Evolutionary conservation across 345 rosid species (phyloP), one percentile per base, ranked within the genome.

Genomic region (Populus ilicifolia): DNA sequence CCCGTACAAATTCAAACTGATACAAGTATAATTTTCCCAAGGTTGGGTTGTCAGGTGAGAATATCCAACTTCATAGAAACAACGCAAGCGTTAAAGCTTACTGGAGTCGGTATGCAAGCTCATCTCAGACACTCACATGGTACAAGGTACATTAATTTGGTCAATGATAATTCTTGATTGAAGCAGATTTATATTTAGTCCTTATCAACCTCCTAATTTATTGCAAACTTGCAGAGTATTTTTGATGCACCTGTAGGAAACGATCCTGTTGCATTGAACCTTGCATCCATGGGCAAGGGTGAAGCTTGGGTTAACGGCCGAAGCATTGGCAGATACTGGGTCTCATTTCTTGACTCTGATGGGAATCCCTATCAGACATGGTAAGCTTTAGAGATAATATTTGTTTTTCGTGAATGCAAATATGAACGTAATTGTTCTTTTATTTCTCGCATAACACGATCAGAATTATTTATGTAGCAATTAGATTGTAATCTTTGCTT

Each of bases 301-400:
- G 91, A 92, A 88, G 89, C 89, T 68, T 92, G 92, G 90, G 85
- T 92, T 69, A 90, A 90, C 35, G 93, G 93, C 6, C 90, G 83
- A 67, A 90, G 92, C 80, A 89, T 92, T 30, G 94, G 93, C 46
- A 86, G 93, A 70, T 92, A 86, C 61, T 89, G 93, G 93, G 80
- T 85, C 63, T 89, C 92, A 35, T 86, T 85, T 70, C 89, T 25
- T 80, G 83, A 88, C 5, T 44, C 75, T 20, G 71, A 77, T 8
- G 94, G 93, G 10, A 74, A 11, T 56, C 89, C 94, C 80, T 89
- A 92, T 67, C 91, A 92, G 84, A 84, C 72, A 70, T 86, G 95
- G 92, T 89, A 70, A 44, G 95, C 41, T 2, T 35, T 2, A 20
- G 23, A 52, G 20, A 18, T 52, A 52, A 52, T 20, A 52, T 52